Evolutionary conservation across 176 grass and related monocot genomes (phyloP).

Genomic region (Triticum aestivum): IWGSC_CS_RefSeq_v2.1 NC_057812.1:639204506-639205005

Average conservation of each 20-base stretch:
- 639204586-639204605: no score
- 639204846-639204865: slow-evolving; percentile 3
- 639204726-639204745: not conserved
- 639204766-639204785: slow-evolving; percentile 27
- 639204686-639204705: not conserved
- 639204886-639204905: not conserved
- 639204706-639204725: no score
- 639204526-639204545: not conserved
- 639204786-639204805: slow-evolving; percentile 23
- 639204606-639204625: no score
- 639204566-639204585: not conserved
- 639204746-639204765: slow-evolving; percentile 1
- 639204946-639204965: slow-evolving; percentile 45
- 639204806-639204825: not conserved
- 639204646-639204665: not conserved
- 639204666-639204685: not conserved
- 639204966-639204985: slow-evolving; percentile 39
- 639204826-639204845: slow-evolving; percentile 1
- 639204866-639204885: slow-evolving; percentile 18
- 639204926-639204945: slow-evolving; percentile 26
- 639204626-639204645: no score
- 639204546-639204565: no score
- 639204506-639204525: not conserved
- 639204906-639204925: slow-evolving; percentile 33
- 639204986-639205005: slow-evolving; percentile 24